Base-by-base conservation (phyloP, 805 yeast genomes). In the Candida khao-thaluensis region DNA sequence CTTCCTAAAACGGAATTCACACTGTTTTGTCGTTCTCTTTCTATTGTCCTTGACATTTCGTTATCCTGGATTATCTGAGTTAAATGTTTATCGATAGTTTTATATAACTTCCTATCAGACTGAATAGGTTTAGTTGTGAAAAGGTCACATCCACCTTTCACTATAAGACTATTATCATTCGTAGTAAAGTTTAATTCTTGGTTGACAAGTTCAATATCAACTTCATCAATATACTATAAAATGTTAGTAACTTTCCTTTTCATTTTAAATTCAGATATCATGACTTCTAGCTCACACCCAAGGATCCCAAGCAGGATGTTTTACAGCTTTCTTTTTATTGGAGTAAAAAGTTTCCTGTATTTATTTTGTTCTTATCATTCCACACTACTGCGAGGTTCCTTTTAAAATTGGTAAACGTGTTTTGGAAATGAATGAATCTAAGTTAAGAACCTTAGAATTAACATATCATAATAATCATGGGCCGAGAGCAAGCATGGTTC, bases 61-160 rank as follows among this genome's bases (percentile, higher is more conserved):
- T 67, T 66, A 44, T 71, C 76, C 45, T 70, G 71, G 36, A 72
- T 52, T 17, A 69, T 62, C 38, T 69, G 74, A 44, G 82, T 85
- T 42, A 87, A 72, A 53, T 86, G 91, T 49, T 82, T 79, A 57
- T 89, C 97, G 30, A 93, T 80, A 0, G 90, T 80, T 60, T 88
- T 87, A 69, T 85, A 88, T 20, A 91, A 74, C 61, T 90, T 90
- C 50, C 89, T 76, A 61, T 93, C 99, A 1, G 91, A 75, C 1
- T 93, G 87, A 17, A 90, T 87, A 1, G 96, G 89, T 54, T 91
- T 93, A 2, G 99, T 93, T 1, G 98, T 86, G 56, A 88, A 93
- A 35, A 93, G 73, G 56, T 93, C 99, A 57, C 96, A 82, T 17
- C 95, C 89, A 9, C 97, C 98, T 40, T 77, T 76, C 27, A 93